These are phyloP conservation scores for Blakeslea trispora DNA, from an alignment of 371 early-diverging fungal species.

Conservation along the genomic window DNA sequence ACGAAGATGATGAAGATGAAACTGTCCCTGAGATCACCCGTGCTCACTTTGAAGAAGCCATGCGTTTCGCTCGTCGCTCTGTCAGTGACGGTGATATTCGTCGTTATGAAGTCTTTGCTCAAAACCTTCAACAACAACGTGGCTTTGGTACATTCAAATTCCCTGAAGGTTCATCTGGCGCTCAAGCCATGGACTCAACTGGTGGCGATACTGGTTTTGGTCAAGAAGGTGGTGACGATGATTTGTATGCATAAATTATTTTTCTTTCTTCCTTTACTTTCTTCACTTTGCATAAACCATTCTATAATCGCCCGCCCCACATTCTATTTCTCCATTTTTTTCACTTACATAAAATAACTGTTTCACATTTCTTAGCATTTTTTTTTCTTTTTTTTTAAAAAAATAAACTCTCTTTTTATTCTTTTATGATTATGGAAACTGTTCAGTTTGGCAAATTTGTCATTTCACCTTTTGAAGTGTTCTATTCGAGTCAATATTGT, in stretches of 20 bases:
- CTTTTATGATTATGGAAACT: not conserved
- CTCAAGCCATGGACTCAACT: slow-evolving; percentile 37
- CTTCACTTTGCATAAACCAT: too few relatives aligned
- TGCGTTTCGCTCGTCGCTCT: slow-evolving; percentile 96
- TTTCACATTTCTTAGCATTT: not conserved
- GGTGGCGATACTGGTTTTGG: slow-evolving; percentile 48
- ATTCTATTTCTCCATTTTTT: too few relatives aligned
- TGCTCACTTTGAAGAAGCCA: slow-evolving; percentile 98
- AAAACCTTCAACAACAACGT: slow-evolving; percentile 92
- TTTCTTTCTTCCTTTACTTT: too few relatives aligned
- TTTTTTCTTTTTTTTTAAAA: not conserved
- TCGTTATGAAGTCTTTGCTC: slow-evolving; percentile 99
- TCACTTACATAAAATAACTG: too few relatives aligned
- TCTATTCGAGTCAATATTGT: slow-evolving; percentile 65
- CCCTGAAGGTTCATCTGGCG: slow-evolving; percentile 66
- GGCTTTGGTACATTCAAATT: slow-evolving; percentile 94
- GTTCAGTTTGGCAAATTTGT: slow-evolving; percentile 7
- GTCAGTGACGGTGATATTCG: slow-evolving; percentile 98
- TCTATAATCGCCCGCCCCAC: too few relatives aligned
- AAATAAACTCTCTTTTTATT: not conserved
- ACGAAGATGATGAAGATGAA: slow-evolving; percentile 78
- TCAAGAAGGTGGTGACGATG: slow-evolving; percentile 58
- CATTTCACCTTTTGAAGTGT: slow-evolving; percentile 48
- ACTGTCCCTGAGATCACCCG: slow-evolving; percentile 91
- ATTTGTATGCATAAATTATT: slow-evolving; percentile 53